phyloP scores from a whole-genome alignment of 1,284 basidiomycete species.

The Tremellales sp. region DNA sequence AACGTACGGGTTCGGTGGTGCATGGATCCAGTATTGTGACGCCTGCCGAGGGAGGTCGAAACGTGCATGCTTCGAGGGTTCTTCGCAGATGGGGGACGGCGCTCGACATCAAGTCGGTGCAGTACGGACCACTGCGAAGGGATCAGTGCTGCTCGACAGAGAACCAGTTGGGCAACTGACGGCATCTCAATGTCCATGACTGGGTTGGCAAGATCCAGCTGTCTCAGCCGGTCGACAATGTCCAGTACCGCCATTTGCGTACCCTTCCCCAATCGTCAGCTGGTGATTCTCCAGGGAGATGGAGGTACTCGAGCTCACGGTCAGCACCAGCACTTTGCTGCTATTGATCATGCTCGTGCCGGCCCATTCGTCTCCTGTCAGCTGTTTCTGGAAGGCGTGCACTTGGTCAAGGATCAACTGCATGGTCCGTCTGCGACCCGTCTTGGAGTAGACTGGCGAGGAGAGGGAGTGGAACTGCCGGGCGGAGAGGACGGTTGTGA shows the following conservation, averaged over 20 bases:
- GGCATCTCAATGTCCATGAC: constrained; percentile 49
- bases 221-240: constrained; percentile 41
- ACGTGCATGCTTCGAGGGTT: constrained; percentile 34
- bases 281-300: background rate
- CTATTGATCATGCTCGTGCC: constrained; percentile 46
- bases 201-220: constrained; percentile 43
- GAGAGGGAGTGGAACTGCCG: constrained; percentile 45
- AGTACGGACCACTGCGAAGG: constrained; percentile 34
- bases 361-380: constrained; percentile 44
- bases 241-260: constrained; percentile 42
- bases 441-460: constrained; percentile 26
- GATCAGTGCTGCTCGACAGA: background rate
- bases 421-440: constrained; percentile 36
- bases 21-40: constrained; percentile 43
- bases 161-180: constrained; percentile 17
- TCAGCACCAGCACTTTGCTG: constrained; percentile 43
- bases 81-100: constrained; percentile 39
- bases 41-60: constrained; percentile 21
- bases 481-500: constrained; percentile 44
- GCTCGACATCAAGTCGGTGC: constrained; percentile 45
- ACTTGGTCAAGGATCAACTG: constrained; percentile 47
- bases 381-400: constrained; percentile 36
- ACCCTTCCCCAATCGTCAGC: constrained; percentile 21
- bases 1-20: constrained; percentile 40
- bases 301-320: constrained; percentile 27